A percentile compares a stretch with the other conserved stretches of the same genome.
These are phyloP conservation scores for California macrophylla DNA, from an alignment of 441 rosid species.

Conservation along the genomic window DNA sequence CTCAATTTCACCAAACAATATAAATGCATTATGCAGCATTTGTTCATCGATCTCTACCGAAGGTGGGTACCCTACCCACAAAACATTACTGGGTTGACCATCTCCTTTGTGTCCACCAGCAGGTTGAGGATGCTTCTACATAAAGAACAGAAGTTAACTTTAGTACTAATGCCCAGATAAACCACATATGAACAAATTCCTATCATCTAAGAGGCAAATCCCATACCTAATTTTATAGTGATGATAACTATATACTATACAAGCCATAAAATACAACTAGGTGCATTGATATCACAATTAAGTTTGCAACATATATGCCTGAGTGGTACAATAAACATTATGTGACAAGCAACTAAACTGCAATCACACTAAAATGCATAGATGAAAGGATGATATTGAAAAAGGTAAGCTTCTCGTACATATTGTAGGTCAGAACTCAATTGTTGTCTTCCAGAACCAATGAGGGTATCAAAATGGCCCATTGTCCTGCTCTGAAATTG, in stretches of 20 bases:
- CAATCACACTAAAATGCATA: neutral
- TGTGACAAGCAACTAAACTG: neutral
- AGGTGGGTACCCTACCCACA: slow-evolving; percentile 95
- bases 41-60: slow-evolving; percentile 78
- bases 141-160: slow-evolving; percentile 17
- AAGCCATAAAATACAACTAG: neutral
- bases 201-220: neutral
- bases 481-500: slow-evolving; percentile 28
- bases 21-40: slow-evolving; percentile 92
- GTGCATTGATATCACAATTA: neutral
- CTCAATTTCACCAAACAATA: slow-evolving; percentile 95
- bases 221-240: neutral
- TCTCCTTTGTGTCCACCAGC: slow-evolving; percentile 44
- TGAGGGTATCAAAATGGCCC: slow-evolving; percentile 28
- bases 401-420: neutral
- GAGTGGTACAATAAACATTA: neutral
- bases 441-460: slow-evolving; percentile 39
- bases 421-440: slow-evolving; percentile 30
- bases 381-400: neutral
- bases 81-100: slow-evolving; percentile 63
- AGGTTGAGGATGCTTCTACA: slow-evolving; percentile 42
- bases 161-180: neutral
- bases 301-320: neutral
- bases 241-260: slow-evolving; percentile 3
- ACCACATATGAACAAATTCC: neutral